Evolutionary conservation across 495 filamentous ascomycete species (phyloP), one percentile per base, ranked within the genome.

Genomic region (Aspergillus coremiiformis): DNA sequence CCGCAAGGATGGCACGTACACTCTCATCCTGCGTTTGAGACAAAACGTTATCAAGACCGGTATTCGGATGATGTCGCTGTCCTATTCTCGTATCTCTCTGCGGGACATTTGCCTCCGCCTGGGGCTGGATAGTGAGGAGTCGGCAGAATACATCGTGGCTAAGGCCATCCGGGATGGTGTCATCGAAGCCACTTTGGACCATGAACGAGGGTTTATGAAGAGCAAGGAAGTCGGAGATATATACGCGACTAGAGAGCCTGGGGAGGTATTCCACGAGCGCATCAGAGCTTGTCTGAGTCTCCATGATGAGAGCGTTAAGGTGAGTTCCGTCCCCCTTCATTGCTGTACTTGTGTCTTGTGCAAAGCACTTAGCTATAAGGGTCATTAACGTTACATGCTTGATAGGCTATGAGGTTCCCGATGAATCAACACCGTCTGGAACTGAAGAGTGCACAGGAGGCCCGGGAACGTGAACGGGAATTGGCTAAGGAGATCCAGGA

Each of bases 11-110:
- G 90, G 89, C 48, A 96, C 91, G 17, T 97, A 97, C 70, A 95
- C 90, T 7, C 78, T 98, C 45, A 92, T 96, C 65, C 79, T 96
- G 54, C 89, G 93, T 42, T 77, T 98, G 33, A 83, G 93, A 47
- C 93, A 98, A 66, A 97, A 97, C 70, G 93, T 98, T 66, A 97
- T 98, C 82, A 96, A 95, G 75, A 98, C 93, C 29, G 93, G 93
- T 58, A 93, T 98, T 58, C 89, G 93, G 55, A 96, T 96, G 89
- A 96, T 98, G 84, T 96, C 91, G 24, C 75, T 98, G 62, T 93
- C 90, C 47, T 98, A 98, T 72, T 95, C 91, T 46, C 85, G 90
- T 51, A 98, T 98, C 64, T 95, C 90, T n/a, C 79, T 98, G 41
- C 83, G 93, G 47, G 93, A 98, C 63, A 98, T 98, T 55, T 97